Base-by-base conservation (phyloP, 345 rosid genomes). In the Lumnitzera littorea region DNA sequence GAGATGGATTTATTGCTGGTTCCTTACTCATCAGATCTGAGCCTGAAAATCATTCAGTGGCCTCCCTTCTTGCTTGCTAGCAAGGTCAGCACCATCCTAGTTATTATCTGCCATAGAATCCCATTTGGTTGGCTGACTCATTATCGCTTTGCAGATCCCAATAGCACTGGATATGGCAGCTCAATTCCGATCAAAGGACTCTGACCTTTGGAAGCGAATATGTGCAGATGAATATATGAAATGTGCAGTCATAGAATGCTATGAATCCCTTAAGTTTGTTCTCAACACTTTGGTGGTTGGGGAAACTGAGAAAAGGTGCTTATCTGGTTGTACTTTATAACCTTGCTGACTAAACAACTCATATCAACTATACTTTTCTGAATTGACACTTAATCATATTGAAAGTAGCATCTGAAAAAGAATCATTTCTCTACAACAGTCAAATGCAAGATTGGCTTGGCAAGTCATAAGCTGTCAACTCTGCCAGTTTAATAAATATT, bases 231-330 rank as follows among this genome's bases (percentile, higher is more conserved):
- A 92, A 56, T 92, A 87, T 76, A 85, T 92, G 99, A 89, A 92
- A 75, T 92, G 97, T 78, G 96, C 97, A 57, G 97, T 92, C 53
- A 86, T 87, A 55, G 99, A 94, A 77, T 90, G 99, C 80, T 94
- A 94, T 25, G 97, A 87, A 69, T 88, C 99, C 57, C 78, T 94
- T 62, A 94, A 94, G 71, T 84, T 78, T 77, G 81, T 90, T 56
- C 72, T 94, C 66, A 81, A 83, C 49, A 74, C 83, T 67, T 74
- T 90, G 78, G 89, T 94, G 10, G 78, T 80, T 72, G 97, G 99
- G 65, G 99, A 94, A 73, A 84, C 78, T 75, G 99, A 94, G 77
- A 89, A 89, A 81, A 89, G 97, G 99, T 92, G 77, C 46, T 48
- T 67, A 58, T 29, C 36, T 29, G 36, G 36, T 29, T 29, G 36